A percentile compares a stretch with the other conserved stretches of the same genome.
Evolutionary conservation across 768 basidiomycete species (phyloP).

Genomic region (Serendipita indica): DNA sequence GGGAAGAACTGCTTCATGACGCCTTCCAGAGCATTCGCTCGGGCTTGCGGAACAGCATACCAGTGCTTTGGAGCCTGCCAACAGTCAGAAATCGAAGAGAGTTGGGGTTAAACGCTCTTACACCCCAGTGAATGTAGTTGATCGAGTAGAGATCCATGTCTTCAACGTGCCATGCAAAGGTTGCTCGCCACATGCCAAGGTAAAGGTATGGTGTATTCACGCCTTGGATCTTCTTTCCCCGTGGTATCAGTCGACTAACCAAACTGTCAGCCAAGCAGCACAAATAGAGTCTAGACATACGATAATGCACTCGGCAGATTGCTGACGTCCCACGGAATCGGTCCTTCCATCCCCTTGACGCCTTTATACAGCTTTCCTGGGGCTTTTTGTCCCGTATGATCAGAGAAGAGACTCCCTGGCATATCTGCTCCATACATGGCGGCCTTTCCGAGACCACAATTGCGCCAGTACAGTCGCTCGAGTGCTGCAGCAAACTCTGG

Average conservation of each 20-base stretch:
- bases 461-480: conserved; percentile 86
- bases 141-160: conserved; percentile 99
- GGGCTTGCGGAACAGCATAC: conserved; percentile 88
- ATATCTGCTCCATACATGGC: conserved; percentile 98
- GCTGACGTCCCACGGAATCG: conserved; percentile 87
- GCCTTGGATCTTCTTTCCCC: conserved; percentile 63
- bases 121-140: conserved; percentile 97
- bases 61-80: conserved; percentile 35
- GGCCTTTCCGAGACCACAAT: conserved; percentile 73
- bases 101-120: conserved; percentile 39
- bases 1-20: conserved; percentile 90
- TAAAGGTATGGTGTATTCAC: conserved; percentile 97
- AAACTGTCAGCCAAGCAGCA: no score
- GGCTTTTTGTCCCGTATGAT: background rate
- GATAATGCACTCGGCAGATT: conserved; percentile 73
- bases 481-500: conserved; percentile 75
- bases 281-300: no score
- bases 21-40: conserved; percentile 68
- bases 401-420: conserved; percentile 41
- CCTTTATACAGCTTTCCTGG: conserved; percentile 25
- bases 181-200: conserved; percentile 99
- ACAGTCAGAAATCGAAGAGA: background rate
- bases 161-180: conserved; percentile 98
- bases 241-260: conserved; percentile 62
- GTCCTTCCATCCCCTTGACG: conserved; percentile 43